Evolutionary conservation across 805 yeast genomes (phyloP), one percentile per base, ranked within the genome.

Genomic region (Candida alai): DNA sequence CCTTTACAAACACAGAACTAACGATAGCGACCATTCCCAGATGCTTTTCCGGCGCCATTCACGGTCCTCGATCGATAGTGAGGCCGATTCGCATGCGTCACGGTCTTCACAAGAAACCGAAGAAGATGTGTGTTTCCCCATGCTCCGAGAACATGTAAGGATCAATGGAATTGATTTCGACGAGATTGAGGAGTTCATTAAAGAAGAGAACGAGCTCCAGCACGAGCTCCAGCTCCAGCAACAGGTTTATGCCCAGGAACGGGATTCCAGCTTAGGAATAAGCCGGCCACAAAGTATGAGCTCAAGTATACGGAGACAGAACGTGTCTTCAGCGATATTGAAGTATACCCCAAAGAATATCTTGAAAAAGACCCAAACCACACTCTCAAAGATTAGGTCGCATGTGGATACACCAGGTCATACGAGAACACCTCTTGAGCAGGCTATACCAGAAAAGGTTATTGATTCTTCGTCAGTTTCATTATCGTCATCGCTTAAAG

Each of bases 41-140:
- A 61, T 56, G 24, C 16, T 27, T 7, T 64, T 59, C 28, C 44
- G 63, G 37, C 49, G 74, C 40, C 47, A 62, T 19, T 51, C 70
- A 31, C 43, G 56, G 40, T 43, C 64, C 5, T 49, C 73, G 10
- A 57, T 63, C 25, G 87, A 80, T 48, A 73, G 78, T 40, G 90
- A 83, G 44, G 73, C 70, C 14, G 82, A 75, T 46, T 82, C 89
- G 2, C 84, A 77, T 46, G 84, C 80, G 2, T 81, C 90, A 7
- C 69, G 87, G 44, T 77, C 80, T 13, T 80, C 89, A 4, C 95
- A 85, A 47, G 96, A 88, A 52, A 87, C 96, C 0, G 97, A 90
- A 51, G 96, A 87, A 54, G 97, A 90, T 72, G 98, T 90, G 28
- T 90, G 97, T 68, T 89, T 89, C 60, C 97, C 97, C 2, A 82